Evolutionary conservation across 371 early-diverging fungal genomes (phyloP).

Genomic region (Sporodiniella umbellata): DNA sequence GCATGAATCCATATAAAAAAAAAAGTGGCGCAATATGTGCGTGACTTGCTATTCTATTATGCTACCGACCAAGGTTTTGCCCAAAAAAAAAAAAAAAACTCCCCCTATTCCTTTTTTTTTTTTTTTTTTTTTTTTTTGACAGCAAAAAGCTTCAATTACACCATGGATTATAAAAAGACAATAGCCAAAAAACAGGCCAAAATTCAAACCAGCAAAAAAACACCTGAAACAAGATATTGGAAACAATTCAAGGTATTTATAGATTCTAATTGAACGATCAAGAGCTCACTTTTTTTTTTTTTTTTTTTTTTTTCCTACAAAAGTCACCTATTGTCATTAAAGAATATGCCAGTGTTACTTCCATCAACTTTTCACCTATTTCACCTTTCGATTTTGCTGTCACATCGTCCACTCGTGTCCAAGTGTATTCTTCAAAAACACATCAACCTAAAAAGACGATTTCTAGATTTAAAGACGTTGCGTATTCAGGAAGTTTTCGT

Average conservation of each 20-base stretch:
- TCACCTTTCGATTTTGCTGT: slow-evolving; percentile 88
- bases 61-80: background rate
- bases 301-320: background rate
- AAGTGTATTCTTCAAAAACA: slow-evolving; percentile 83
- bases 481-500: slow-evolving; percentile 77
- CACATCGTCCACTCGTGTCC: slow-evolving; percentile 86
- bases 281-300: too few relatives aligned
- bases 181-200: slow-evolving; percentile 57
- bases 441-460: slow-evolving; percentile 81
- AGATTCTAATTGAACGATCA: too few relatives aligned
- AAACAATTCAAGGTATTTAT: slow-evolving; percentile 70
- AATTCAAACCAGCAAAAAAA: slow-evolving; percentile 43
- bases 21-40: background rate
- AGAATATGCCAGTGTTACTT: slow-evolving; percentile 83
- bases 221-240: slow-evolving; percentile 79
- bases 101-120: too few relatives aligned
- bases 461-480: slow-evolving; percentile 88
- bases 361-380: slow-evolving; percentile 81
- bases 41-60: slow-evolving; percentile 1
- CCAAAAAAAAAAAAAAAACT: too few relatives aligned
- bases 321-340: slow-evolving; percentile 82
- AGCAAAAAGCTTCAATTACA: background rate
- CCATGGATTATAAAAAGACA: slow-evolving; percentile 56
- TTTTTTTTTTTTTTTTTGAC: background rate
- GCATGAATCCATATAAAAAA: too few relatives aligned